Evolutionary conservation across 148 eudicot species (phyloP).

Genomic region (Persicaria tinctoria): DNA sequence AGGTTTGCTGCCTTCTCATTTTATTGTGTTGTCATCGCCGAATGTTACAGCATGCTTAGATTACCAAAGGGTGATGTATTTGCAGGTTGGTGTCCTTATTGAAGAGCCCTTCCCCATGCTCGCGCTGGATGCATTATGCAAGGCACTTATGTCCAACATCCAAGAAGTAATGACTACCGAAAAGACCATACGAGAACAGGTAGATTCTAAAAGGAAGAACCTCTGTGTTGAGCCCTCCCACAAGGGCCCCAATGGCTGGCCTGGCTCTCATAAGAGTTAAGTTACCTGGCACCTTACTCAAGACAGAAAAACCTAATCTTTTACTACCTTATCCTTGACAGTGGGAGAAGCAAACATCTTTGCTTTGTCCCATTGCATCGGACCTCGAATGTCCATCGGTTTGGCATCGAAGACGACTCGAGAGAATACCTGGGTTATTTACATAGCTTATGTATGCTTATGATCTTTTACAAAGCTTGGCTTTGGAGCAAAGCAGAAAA

Average conservation of each 20-base stretch:
- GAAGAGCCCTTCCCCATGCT: constrained; percentile 98
- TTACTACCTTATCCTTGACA: too few relatives aligned
- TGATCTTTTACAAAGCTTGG: too few relatives aligned
- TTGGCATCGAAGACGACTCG: too few relatives aligned
- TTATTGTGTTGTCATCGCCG: neutral
- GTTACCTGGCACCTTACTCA: neutral
- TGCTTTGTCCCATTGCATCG: too few relatives aligned
- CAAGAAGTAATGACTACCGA: constrained; percentile 51
- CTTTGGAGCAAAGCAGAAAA: too few relatives aligned
- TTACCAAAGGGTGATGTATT: neutral
- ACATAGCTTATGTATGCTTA: too few relatives aligned
- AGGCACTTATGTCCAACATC: constrained; percentile 36
- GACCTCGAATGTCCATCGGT: too few relatives aligned
- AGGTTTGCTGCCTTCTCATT: constrained; percentile 30
- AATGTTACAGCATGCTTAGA: too few relatives aligned
- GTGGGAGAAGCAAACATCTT: too few relatives aligned
- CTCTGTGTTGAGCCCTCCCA: constrained; percentile 31
- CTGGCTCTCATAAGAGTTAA: constrained; percentile 20
- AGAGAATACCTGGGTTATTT: too few relatives aligned
- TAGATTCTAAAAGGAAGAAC: constrained; percentile 42
- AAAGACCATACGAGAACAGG: constrained; percentile 36
- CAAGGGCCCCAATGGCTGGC: constrained; percentile 79
- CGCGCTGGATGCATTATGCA: constrained; percentile 82
- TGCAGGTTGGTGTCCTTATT: constrained; percentile 93
- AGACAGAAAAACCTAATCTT: too few relatives aligned